Evolutionary conservation across 495 filamentous ascomycete species (phyloP), one percentile per base, ranked within the genome.

Genomic region (Hapsidospora chrysogenum): DNA sequence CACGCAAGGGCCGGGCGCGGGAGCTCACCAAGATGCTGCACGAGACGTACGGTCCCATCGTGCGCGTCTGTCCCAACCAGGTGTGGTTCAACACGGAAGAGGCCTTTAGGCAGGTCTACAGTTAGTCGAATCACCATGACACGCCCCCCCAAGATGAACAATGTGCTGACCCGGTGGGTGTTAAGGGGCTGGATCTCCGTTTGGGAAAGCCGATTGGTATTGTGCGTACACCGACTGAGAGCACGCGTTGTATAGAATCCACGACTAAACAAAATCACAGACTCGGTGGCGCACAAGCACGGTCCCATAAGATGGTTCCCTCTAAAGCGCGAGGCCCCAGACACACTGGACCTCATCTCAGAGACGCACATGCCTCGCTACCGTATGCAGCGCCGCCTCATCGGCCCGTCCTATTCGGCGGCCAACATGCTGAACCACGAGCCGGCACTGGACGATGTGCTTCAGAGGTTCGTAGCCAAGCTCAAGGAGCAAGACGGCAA

Each of bases 341-440:
- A 59, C 26, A 53, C 48, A 0, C 44, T 59, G 21, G 55, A 59
- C 35, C 35, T 59, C 2, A 45, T 59, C 1, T 49, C 53, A 2
- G 61, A 65, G 34, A 41, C 51, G 1, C 42, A 57, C 31, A 39
- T 49, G 29, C 37, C 44, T 9, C 48, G 60, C 9, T 65, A 65
- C 29, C 45, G 52, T 4, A 33, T 56, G 4, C 59, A 65, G 32
- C 39, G 61, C 18, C 45, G 56, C 3, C 41, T 54, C 15, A 57
- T 61, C n/a, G 53, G 55, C 0, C 49, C 48, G 0, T 26, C 50
- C 0, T 65, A 65, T 35, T 40, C 47, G 10, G 35, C 42, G 1
- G 37, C 48, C 13, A 55, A 51, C n/a, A 19, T 65, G 13, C 50
- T 41, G 14, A 57, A 51, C 28, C 56, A 51, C 16, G 54, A 61